Evolutionary conservation across 2,329 filamentous ascomycete genomes (phyloP).

Genomic region (Cladophialophora bantiana): DNA sequence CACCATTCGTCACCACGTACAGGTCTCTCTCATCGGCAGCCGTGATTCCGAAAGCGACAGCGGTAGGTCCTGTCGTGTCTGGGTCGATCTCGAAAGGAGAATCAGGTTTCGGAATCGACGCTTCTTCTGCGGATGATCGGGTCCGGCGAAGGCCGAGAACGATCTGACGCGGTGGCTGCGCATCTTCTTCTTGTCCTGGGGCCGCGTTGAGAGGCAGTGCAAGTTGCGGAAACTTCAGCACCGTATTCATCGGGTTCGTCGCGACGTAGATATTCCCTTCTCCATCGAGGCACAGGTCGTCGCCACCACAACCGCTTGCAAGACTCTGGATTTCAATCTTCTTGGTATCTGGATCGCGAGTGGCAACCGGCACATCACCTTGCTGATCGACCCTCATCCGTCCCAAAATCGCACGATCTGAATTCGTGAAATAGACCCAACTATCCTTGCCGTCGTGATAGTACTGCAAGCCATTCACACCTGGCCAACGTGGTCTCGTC

Average conservation of each 20-base stretch:
- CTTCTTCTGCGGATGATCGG: background rate
- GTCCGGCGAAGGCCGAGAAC: conserved; percentile 5
- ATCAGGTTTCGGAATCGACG: background rate
- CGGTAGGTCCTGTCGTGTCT: conserved; percentile 8
- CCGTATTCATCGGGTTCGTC: conserved; percentile 19
- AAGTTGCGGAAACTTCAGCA: conserved; percentile 17
- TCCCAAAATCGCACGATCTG: conserved; percentile 14
- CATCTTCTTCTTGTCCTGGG: background rate
- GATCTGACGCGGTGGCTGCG: background rate
- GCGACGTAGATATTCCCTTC: conserved; percentile 16
- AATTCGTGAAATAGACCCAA: conserved; percentile 19
- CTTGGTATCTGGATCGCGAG: background rate
- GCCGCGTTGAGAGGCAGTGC: background rate
- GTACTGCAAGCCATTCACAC: conserved; percentile 5
- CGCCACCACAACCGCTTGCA: conserved; percentile 10
- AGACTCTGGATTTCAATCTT: background rate
- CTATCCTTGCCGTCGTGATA: background rate
- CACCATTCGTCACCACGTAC: conserved; percentile 17
- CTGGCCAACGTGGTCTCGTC: conserved; percentile 12
- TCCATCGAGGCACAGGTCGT: conserved; percentile 16
- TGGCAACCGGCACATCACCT: background rate
- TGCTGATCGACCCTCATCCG: background rate
- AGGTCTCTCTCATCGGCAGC: background rate
- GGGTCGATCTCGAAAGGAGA: background rate
- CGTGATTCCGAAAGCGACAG: background rate